A percentile compares a stretch with the other conserved stretches of the same genome.
phyloP scores from a whole-genome alignment of 208 protist species.

The Wallacemonas rigidus region DNA sequence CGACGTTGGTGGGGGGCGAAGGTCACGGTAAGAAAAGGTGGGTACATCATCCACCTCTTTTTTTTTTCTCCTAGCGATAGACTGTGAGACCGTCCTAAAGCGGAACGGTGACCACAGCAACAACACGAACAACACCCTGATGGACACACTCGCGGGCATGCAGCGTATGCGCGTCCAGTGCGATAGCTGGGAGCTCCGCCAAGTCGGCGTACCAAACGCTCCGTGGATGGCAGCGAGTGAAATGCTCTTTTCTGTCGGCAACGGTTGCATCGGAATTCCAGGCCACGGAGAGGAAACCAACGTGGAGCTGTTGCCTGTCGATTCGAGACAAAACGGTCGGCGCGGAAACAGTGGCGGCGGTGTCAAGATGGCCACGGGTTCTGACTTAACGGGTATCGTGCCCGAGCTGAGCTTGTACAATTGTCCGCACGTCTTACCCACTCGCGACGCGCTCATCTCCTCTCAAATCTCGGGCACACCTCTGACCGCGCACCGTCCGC shows the following conservation, averaged over 20 bases:
- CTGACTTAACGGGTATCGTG: slow-evolving; percentile 2
- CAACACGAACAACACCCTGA: not conserved
- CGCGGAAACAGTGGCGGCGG: slow-evolving; percentile 16
- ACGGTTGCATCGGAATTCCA: slow-evolving; percentile 80
- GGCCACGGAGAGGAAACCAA: slow-evolving; percentile 77
- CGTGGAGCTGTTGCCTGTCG: slow-evolving; percentile 9
- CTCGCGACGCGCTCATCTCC: not conserved
- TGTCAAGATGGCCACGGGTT: not conserved
- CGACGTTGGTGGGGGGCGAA: too few relatives aligned
- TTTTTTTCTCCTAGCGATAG: too few relatives aligned
- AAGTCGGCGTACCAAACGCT: slow-evolving; percentile 45
- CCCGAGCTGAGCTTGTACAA: slow-evolving; percentile 13
- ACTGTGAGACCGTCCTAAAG: too few relatives aligned
- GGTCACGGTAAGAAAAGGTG: too few relatives aligned
- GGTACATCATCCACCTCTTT: too few relatives aligned
- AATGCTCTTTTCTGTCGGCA: slow-evolving; percentile 80
- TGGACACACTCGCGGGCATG: slow-evolving; percentile 8
- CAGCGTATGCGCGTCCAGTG: slow-evolving; percentile 28
- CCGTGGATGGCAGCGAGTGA: slow-evolving; percentile 64
- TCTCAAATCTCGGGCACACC: slow-evolving; percentile 27
- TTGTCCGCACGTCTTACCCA: slow-evolving; percentile 7
- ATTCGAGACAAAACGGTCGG: slow-evolving; percentile 17
- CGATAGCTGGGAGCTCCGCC: slow-evolving; percentile 68
- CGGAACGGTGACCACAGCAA: too few relatives aligned
- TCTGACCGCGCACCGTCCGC: slow-evolving; percentile 9